Evolutionary conservation across 805 yeast species (phyloP).

Genomic region (Spathaspora girioi): DNA sequence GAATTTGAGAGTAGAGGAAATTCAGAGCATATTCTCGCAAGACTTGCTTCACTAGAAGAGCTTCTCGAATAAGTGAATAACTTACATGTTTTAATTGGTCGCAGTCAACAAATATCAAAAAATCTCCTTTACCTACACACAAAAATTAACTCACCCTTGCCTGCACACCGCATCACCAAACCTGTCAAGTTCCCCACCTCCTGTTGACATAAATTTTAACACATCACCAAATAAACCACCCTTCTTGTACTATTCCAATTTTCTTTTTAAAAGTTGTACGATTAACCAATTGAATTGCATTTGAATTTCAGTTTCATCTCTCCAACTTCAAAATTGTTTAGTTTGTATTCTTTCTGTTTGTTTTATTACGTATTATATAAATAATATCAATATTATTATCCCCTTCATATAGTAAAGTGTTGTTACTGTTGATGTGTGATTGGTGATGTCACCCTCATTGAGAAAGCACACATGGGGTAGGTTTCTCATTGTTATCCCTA

Average conservation of each 20-base stretch:
- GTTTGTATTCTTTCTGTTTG: not conserved
- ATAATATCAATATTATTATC: not conserved
- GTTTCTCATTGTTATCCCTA: not conserved
- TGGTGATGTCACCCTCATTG: not conserved
- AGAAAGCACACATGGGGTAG: not conserved
- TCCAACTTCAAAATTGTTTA: not conserved
- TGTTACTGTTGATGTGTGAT: not conserved
- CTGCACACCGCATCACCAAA: not conserved
- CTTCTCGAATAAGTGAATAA: not conserved
- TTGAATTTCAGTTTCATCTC: not conserved
- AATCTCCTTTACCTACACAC: not conserved
- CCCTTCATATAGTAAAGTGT: not conserved
- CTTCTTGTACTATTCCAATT: not conserved
- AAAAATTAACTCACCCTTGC: not conserved
- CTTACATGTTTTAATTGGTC: no score
- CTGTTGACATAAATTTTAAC: not conserved
- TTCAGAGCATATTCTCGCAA: not conserved
- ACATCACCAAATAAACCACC: not conserved
- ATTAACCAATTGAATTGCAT: not conserved
- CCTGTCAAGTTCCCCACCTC: not conserved
- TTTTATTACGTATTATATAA: not conserved
- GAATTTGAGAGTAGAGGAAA: constrained; percentile 2
- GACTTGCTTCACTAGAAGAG: not conserved
- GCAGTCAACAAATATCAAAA: no score
- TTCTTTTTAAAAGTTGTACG: not conserved